Conservation (phyloP, 805 yeast genomes). For the Debaryomyces tyrocola region DNA sequence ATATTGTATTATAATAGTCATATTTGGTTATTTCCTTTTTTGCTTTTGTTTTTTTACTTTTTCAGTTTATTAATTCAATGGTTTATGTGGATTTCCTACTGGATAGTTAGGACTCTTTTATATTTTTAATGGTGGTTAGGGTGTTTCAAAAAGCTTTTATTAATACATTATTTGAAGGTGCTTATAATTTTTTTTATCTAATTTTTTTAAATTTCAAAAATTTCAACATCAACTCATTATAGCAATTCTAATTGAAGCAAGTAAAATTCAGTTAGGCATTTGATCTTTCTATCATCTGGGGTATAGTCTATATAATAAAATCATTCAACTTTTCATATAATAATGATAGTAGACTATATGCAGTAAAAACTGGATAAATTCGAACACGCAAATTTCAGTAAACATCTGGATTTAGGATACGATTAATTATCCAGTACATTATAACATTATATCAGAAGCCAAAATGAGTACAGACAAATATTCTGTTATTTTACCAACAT, state of each 20-base stretch:
- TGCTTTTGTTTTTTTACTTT: not conserved
- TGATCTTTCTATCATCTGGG: no score
- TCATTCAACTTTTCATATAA: not conserved
- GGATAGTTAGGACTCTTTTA: not conserved
- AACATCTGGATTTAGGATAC: not conserved
- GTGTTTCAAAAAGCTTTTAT: not conserved
- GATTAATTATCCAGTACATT: not conserved
- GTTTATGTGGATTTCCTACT: not conserved
- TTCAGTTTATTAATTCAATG: not conserved
- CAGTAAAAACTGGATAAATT: not conserved
- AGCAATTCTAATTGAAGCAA: no score
- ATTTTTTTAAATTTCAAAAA: not conserved
- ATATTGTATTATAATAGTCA: not conserved
- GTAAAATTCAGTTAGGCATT: no score
- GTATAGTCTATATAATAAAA: no score
- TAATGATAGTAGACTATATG: not conserved
- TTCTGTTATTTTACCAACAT: constrained; percentile 75
- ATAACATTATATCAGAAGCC: not conserved
- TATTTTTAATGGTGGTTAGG: not conserved
- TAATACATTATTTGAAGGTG: not conserved
- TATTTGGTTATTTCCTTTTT: not conserved
- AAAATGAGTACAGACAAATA: constrained; percentile 45
- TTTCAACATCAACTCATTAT: no score
- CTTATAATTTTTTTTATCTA: not conserved
- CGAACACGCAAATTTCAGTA: not conserved